Conservation (phyloP, 495 filamentous ascomycete genomes). For the Penicillium chermesinum region DNA sequence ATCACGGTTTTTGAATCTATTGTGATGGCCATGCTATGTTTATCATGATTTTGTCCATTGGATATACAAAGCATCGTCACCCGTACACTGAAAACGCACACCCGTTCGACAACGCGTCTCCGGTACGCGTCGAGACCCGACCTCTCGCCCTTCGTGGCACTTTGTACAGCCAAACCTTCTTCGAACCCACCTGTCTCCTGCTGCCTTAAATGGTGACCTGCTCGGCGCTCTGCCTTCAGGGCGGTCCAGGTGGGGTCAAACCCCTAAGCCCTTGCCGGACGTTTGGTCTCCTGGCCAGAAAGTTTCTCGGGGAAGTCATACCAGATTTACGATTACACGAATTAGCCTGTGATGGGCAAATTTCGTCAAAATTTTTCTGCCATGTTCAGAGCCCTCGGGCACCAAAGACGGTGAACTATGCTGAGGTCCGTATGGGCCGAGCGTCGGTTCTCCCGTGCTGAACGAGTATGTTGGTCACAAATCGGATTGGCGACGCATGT, state of each 20-base stretch:
- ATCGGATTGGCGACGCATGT: slow-evolving; percentile 33
- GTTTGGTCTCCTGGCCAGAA: slow-evolving; percentile 6
- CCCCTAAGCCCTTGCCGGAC: slow-evolving; percentile 1
- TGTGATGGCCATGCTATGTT: not conserved
- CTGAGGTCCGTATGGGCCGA: slow-evolving; percentile 30
- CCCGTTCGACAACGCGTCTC: not conserved
- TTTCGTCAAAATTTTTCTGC: slow-evolving; percentile 31
- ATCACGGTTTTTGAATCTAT: too few relatives aligned
- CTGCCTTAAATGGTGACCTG: not conserved
- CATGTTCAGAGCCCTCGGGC: slow-evolving; percentile 33
- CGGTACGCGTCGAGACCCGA: not conserved
- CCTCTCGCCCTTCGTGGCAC: slow-evolving; percentile 1
- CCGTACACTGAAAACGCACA: not conserved
- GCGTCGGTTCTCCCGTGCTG: slow-evolving; percentile 47
- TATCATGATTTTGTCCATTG: not conserved
- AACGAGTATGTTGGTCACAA: slow-evolving; percentile 36
- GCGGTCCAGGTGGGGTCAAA: slow-evolving; percentile 1
- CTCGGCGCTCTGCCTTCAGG: not conserved
- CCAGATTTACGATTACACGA: slow-evolving; percentile 32
- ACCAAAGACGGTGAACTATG: slow-evolving; percentile 45
- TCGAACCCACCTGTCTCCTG: not conserved
- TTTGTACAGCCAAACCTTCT: slow-evolving; percentile 6
- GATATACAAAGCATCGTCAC: not conserved
- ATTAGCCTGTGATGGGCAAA: slow-evolving; percentile 23
- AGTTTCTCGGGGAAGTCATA: slow-evolving; percentile 40